phyloP scores from a whole-genome alignment of 208 protist species.

The Trypanosoma caninum region DNA sequence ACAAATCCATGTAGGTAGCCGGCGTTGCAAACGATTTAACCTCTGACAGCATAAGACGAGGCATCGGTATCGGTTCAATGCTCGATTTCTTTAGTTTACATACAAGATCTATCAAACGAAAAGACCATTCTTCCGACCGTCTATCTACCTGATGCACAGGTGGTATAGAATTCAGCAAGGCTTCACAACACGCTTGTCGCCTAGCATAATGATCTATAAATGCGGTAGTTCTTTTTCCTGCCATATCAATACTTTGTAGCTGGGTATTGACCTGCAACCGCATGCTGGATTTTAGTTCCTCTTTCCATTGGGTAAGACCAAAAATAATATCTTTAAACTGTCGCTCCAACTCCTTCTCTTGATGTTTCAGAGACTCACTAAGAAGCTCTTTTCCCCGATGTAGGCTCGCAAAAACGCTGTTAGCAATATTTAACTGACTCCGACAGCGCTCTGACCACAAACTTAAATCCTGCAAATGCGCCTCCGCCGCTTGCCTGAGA shows the following conservation, averaged over 20 bases:
- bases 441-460: conserved; percentile 23
- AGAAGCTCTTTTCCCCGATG: conserved; percentile 18
- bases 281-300: conserved; percentile 24
- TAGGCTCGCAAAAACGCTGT: conserved; percentile 23
- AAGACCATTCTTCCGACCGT: conserved; percentile 25
- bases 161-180: conserved; percentile 24
- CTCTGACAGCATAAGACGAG: conserved; percentile 17
- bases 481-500: conserved; percentile 28
- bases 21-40: conserved; percentile 17
- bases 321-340: conserved; percentile 24
- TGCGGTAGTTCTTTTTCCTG: conserved; percentile 11
- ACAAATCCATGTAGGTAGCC: conserved; percentile 26
- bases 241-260: conserved; percentile 18
- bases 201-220: conserved; percentile 21
- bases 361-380: not conserved
- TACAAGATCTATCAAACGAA: conserved; percentile 29
- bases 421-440: conserved; percentile 22
- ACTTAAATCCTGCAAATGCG: conserved; percentile 27
- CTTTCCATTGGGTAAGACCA: conserved; percentile 19
- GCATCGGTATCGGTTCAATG: conserved; percentile 23
- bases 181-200: conserved; percentile 14
- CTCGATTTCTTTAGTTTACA: conserved; percentile 15
- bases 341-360: conserved; percentile 19
- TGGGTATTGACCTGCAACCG: conserved; percentile 16
- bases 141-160: conserved; percentile 19